Evolutionary conservation across 345 rosid genomes (phyloP).

Genomic region (Isatis tinctoria): DNA sequence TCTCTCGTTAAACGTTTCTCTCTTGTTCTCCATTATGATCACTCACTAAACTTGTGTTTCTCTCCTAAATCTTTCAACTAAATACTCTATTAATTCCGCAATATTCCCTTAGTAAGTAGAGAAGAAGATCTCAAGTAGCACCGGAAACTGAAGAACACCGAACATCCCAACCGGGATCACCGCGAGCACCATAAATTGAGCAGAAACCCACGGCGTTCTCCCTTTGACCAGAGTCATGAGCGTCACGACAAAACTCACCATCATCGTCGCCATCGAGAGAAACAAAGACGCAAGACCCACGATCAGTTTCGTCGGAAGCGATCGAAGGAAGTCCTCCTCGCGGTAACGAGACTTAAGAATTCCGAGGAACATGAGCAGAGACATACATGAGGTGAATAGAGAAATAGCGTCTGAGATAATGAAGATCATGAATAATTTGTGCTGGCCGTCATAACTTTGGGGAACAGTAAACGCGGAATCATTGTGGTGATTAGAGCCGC

Average conservation of each 20-base stretch:
- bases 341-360: slow-evolving; percentile 52
- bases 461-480: slow-evolving; percentile 57
- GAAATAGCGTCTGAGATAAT: slow-evolving; percentile 46
- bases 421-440: slow-evolving; percentile 38
- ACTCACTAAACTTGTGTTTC: no score
- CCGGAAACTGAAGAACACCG: slow-evolving; percentile 58
- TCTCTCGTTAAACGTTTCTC: no score
- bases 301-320: slow-evolving; percentile 49
- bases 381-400: slow-evolving; percentile 45
- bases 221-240: slow-evolving; percentile 31
- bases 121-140: slow-evolving; percentile 56
- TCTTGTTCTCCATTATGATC: no score
- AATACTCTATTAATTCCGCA: no score
- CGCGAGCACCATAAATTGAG: slow-evolving; percentile 50
- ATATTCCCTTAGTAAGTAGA: slow-evolving; percentile 64
- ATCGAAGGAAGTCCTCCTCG: slow-evolving; percentile 48
- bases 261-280: slow-evolving; percentile 68
- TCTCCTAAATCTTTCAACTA: no score
- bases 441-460: slow-evolving; percentile 27
- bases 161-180: slow-evolving; percentile 57
- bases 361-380: slow-evolving; percentile 50
- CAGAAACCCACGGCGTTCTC: slow-evolving; percentile 28
- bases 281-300: slow-evolving; percentile 58
- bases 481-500: slow-evolving; percentile 57
- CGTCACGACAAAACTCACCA: slow-evolving; percentile 44